Percentiles rank a stretch among this genome's conserved stretches.
These are phyloP conservation scores for Apiotrichum veenhuisii DNA, from an alignment of 1,284 basidiomycete species.

Conservation along the genomic window DNA sequence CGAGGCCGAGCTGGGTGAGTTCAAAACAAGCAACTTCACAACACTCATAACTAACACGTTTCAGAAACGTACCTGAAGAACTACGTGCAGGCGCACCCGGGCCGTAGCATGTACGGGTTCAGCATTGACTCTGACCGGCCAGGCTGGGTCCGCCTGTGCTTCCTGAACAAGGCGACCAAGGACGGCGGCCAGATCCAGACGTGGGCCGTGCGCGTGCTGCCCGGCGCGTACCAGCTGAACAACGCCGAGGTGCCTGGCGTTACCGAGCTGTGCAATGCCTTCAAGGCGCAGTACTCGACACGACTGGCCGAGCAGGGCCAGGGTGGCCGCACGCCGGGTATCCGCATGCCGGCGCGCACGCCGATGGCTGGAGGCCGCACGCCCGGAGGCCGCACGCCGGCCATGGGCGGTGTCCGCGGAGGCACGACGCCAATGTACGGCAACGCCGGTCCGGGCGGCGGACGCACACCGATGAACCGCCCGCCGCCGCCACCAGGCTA, in stretches of 20 bases:
- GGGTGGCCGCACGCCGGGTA: conserved; percentile 72
- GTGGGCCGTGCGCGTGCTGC: conserved; percentile 85
- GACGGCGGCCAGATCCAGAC: conserved; percentile 61
- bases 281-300: conserved; percentile 72
- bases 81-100: conserved; percentile 87
- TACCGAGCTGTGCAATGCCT: conserved; percentile 87
- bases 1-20: conserved; percentile 84
- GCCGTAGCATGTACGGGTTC: conserved; percentile 93
- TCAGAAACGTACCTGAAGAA: conserved; percentile 84
- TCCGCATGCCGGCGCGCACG: conserved; percentile 50
- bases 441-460: background rate
- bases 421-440: background rate
- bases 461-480: conserved; percentile 10
- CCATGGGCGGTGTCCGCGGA: conserved; percentile 7
- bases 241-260: conserved; percentile 84
- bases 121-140: conserved; percentile 83
- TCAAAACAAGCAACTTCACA: background rate
- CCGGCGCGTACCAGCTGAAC: conserved; percentile 83
- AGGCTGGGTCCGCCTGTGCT: conserved; percentile 89
- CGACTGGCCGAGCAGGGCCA: conserved; percentile 33
- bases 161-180: conserved; percentile 80
- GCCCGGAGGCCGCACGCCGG: conserved; percentile 68
- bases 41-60: background rate
- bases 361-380: conserved; percentile 64
- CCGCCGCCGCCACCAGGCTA: background rate